phyloP scores from a whole-genome alignment of 495 filamentous ascomycete species.

The Neurospora sp. region DNA sequence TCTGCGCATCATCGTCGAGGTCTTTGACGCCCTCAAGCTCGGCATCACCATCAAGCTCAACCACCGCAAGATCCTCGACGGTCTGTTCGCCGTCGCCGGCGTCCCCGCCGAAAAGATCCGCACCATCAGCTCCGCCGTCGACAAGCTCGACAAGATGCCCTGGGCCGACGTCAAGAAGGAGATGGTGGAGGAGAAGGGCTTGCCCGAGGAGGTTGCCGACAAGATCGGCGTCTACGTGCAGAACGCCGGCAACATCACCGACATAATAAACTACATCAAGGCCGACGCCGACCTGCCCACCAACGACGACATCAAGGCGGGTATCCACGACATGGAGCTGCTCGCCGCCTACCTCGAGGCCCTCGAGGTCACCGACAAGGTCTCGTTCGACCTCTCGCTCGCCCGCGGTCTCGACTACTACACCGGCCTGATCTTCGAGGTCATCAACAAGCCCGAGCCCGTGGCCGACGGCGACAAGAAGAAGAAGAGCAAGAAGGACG shows the following conservation, averaged over 20 bases:
- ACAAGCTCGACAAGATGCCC: constrained; percentile 89
- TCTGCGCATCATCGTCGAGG: constrained; percentile 69
- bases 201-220: constrained; percentile 64
- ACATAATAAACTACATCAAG: constrained; percentile 58
- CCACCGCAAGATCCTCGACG: constrained; percentile 89
- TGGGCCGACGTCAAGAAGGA: constrained; percentile 87
- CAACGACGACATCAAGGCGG: constrained; percentile 64
- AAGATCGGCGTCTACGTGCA: constrained; percentile 75
- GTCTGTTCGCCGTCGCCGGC: constrained; percentile 82
- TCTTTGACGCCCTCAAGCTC: constrained; percentile 71
- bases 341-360: constrained; percentile 75
- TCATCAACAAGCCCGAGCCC: constrained; percentile 36
- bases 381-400: constrained; percentile 75
- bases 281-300: constrained; percentile 50
- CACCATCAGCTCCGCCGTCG: constrained; percentile 80
- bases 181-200: constrained; percentile 87
- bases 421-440: constrained; percentile 88
- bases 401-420: constrained; percentile 90
- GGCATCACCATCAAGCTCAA: constrained; percentile 81
- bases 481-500: constrained; percentile 1
- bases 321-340: constrained; percentile 70
- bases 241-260: constrained; percentile 48
- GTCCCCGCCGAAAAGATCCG: constrained; percentile 80
- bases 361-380: constrained; percentile 56
- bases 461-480: background rate